A percentile compares a stretch with the other conserved stretches of the same genome.
These are phyloP conservation scores for Pleurotus ostreatus DNA, from an alignment of 768 basidiomycete genomes.

Conservation along the genomic window DNA sequence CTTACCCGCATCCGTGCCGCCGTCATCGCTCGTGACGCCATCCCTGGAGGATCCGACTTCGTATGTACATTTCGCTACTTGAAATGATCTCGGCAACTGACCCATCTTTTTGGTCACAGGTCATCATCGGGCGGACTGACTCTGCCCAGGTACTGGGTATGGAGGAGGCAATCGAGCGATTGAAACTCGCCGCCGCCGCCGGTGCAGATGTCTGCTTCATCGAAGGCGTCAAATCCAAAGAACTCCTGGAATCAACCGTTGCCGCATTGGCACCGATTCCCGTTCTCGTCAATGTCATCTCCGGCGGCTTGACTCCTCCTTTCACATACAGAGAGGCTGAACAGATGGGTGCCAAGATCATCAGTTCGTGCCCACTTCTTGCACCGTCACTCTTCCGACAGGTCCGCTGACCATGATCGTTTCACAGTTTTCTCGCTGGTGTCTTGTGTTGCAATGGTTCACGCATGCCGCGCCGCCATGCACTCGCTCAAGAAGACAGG, in stretches of 20 bases:
- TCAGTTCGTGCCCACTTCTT: conserved; percentile 44
- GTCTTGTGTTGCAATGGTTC: conserved; percentile 72
- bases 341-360: conserved; percentile 69
- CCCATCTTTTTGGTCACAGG: conserved; percentile 24
- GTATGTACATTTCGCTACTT: conserved; percentile 29
- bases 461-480: conserved; percentile 73
- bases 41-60: conserved; percentile 72
- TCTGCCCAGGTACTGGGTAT: conserved; percentile 76
- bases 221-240: conserved; percentile 68
- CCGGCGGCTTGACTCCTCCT: conserved; percentile 71
- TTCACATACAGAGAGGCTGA: conserved; percentile 70
- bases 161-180: conserved; percentile 66
- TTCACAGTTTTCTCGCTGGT: conserved; percentile 67
- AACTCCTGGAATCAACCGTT: conserved; percentile 60
- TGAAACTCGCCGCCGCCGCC: conserved; percentile 66
- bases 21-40: conserved; percentile 68
- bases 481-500: conserved; percentile 71
- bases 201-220: conserved; percentile 83
- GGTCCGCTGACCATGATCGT: not conserved
- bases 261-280: conserved; percentile 69
- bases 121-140: conserved; percentile 74
- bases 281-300: conserved; percentile 77
- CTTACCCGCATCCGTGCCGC: conserved; percentile 71
- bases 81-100: too few species aligned
- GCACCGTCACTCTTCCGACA: not conserved